These are phyloP conservation scores for Rhizopogon rudus DNA, from an alignment of 768 basidiomycete genomes.

Conservation along the genomic window DNA sequence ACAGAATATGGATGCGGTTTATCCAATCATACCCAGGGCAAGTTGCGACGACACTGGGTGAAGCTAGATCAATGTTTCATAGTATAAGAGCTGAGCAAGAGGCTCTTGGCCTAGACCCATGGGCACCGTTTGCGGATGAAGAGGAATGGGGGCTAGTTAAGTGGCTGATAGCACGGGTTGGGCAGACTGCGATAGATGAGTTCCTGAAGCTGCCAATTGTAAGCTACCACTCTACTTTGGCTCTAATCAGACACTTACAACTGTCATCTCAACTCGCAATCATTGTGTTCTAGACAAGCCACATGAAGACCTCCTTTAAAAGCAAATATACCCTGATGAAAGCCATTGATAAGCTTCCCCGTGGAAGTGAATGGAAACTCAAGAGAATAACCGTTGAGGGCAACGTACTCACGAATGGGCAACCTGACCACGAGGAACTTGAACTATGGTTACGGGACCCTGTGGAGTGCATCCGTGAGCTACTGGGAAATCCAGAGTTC, in stretches of 20 bases:
- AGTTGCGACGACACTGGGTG: not conserved
- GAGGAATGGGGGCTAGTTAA: conserved; percentile 15
- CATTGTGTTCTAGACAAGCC: not conserved
- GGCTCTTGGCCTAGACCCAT: not conserved
- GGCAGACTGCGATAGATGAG: conserved; percentile 14
- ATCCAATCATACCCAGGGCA: not conserved
- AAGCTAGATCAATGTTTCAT: conserved; percentile 3
- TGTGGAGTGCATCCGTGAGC: conserved; percentile 20
- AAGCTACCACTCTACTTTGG: conserved; percentile 5
- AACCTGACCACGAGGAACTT: conserved; percentile 5
- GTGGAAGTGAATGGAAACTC: conserved; percentile 8
- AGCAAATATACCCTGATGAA: not conserved
- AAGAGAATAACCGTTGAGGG: conserved; percentile 8
- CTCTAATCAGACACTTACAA: not conserved
- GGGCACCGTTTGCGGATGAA: conserved; percentile 6
- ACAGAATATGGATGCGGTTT: not conserved
- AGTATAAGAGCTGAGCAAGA: conserved; percentile 1
- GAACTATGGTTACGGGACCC: conserved; percentile 22
- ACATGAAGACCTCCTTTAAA: not conserved
- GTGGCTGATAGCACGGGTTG: conserved; percentile 15
- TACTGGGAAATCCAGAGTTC: conserved; percentile 25
- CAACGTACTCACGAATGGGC: conserved; percentile 7
- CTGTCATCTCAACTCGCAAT: too few relatives aligned
- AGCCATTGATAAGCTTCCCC: conserved; percentile 7
- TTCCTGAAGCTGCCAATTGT: conserved; percentile 19